A percentile compares a stretch with the other conserved stretches of the same genome.
Conservation (phyloP, 352 stramenopile genomes). For the Pythium rhizo-oryzae region DNA sequence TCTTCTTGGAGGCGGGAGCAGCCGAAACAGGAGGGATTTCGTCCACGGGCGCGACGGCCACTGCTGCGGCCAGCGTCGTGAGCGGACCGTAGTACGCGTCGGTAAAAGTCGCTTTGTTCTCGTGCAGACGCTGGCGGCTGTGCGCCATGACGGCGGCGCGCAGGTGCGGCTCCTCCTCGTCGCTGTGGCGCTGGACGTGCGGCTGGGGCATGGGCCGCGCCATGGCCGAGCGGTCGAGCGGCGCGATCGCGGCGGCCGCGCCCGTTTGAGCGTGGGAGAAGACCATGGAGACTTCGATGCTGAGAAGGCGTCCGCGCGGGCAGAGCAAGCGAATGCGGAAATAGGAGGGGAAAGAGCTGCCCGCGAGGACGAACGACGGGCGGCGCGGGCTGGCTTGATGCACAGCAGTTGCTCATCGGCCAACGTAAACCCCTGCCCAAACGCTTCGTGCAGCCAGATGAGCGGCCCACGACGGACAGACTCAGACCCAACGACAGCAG, state of each 20-base stretch:
- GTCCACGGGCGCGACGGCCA: not conserved
- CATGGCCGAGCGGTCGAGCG: conserved; percentile 6
- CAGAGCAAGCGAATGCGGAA: not conserved
- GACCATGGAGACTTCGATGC: not conserved
- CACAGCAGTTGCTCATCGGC: not conserved
- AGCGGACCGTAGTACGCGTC: not conserved
- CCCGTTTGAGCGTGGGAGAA: conserved; percentile 1
- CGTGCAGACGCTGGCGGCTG: not conserved
- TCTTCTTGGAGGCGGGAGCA: conserved; percentile 4
- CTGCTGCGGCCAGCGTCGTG: conserved; percentile 4
- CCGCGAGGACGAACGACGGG: not conserved
- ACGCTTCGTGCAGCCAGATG: not conserved
- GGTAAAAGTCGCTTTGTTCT: not conserved
- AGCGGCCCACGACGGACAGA: not conserved
- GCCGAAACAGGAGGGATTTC: not conserved
- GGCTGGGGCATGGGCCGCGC: conserved; percentile 1
- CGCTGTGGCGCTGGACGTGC: not conserved
- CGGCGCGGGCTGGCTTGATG: not conserved
- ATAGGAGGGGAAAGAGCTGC: not conserved
- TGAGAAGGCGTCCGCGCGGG: not conserved
- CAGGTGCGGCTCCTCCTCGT: not conserved
- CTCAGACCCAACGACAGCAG: not conserved
- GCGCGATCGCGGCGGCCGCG: not conserved
- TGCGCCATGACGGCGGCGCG: not conserved
- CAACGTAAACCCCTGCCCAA: not conserved